phyloP scores from a whole-genome alignment of 805 yeast genomes.

The Pichia cephalocereana region DNA sequence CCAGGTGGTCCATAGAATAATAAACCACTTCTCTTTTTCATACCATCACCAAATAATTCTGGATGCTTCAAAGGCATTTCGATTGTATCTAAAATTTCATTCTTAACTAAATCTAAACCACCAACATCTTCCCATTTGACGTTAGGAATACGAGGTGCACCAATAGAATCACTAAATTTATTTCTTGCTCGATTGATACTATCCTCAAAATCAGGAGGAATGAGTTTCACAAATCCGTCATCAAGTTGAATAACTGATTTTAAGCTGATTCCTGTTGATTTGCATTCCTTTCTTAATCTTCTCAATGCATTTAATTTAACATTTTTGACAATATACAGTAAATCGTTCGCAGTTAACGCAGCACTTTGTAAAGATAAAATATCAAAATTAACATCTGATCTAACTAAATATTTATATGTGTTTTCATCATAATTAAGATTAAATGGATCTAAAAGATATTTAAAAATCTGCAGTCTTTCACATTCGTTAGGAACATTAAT shows the following conservation, averaged over 20 bases:
- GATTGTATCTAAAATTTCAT: constrained; percentile 88
- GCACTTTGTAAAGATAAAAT: constrained; percentile 80
- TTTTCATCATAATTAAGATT: neutral
- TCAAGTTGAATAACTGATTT: constrained; percentile 35
- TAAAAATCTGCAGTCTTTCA: constrained; percentile 61
- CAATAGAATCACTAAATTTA: constrained; percentile 88
- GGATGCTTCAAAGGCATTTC: constrained; percentile 95
- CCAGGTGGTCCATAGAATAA: constrained; percentile 98
- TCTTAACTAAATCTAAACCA: constrained; percentile 83
- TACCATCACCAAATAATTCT: constrained; percentile 76
- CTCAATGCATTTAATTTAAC: constrained; percentile 52
- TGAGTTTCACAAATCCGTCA: constrained; percentile 46
- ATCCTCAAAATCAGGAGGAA: constrained; percentile 52
- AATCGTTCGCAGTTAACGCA: constrained; percentile 81
- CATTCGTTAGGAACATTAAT: constrained; percentile 69
- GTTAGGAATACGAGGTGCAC: constrained; percentile 92
- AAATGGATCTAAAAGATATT: constrained; percentile 30
- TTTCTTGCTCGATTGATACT: constrained; percentile 77
- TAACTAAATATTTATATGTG: constrained; percentile 18
- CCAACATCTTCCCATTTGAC: constrained; percentile 98
- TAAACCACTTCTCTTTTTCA: constrained; percentile 90
- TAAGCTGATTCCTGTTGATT: constrained; percentile 14
- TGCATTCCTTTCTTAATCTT: constrained; percentile 32
- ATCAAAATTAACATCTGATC: constrained; percentile 44
- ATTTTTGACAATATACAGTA: constrained; percentile 57